These are phyloP conservation scores for Psilocybe cubensis DNA, from an alignment of 768 basidiomycete species.

Conservation along the genomic window DNA sequence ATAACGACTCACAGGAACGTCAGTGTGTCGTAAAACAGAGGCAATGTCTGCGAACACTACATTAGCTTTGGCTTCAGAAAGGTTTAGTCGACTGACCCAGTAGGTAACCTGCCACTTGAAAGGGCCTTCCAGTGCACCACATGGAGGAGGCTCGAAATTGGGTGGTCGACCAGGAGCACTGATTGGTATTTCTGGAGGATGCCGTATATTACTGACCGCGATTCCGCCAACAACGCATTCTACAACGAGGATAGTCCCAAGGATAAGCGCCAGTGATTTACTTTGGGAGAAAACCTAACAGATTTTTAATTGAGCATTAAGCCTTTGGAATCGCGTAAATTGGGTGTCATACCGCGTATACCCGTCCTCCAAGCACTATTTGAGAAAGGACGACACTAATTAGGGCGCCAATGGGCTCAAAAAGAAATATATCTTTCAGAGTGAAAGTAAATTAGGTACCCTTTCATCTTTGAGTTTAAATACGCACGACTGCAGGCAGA, in stretches of 20 bases:
- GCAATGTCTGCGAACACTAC: slow-evolving; percentile 4
- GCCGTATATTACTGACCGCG: slow-evolving; percentile 12
- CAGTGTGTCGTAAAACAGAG: slow-evolving; percentile 16
- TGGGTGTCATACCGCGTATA: slow-evolving; percentile 19
- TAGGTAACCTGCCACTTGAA: slow-evolving; percentile 19
- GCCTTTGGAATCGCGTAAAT: neutral
- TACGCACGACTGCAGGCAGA: slow-evolving; percentile 21
- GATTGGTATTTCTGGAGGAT: slow-evolving; percentile 11
- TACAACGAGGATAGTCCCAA: slow-evolving; percentile 13
- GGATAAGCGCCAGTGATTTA: neutral
- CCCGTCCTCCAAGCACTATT: slow-evolving; percentile 22
- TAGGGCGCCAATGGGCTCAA: slow-evolving; percentile 23
- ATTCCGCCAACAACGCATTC: slow-evolving; percentile 12
- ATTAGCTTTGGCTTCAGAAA: neutral
- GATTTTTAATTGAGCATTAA: too few relatives aligned
- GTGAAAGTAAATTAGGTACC: neutral
- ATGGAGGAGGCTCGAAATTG: slow-evolving; percentile 14
- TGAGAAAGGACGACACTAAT: slow-evolving; percentile 25
- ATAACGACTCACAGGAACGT: slow-evolving; percentile 12
- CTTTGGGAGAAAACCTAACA: neutral
- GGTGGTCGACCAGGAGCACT: neutral
- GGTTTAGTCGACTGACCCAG: slow-evolving; percentile 25
- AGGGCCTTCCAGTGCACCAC: slow-evolving; percentile 20
- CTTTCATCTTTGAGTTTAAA: neutral
- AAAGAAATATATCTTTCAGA: slow-evolving; percentile 18